Evolutionary conservation across 1,284 basidiomycete species (phyloP), one percentile per base, ranked within the genome.

Genomic region (Papiliotrema flavescens): DNA sequence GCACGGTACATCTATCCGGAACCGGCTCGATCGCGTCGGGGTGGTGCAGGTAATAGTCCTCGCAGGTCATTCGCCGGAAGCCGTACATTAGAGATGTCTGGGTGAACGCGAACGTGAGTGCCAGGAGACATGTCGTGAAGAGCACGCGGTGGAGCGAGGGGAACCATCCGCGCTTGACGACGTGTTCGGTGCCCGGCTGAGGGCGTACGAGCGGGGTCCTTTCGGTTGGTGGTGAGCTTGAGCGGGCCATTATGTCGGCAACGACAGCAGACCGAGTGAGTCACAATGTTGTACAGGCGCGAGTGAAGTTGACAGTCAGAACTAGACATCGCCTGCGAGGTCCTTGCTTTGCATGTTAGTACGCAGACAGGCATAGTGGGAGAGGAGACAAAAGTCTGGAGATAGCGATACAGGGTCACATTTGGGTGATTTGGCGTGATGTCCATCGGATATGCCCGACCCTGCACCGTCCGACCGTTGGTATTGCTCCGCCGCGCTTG

Each of bases 61-160:
- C 68, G 51, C 75, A 76, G 1, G 73, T 65, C 65, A 75, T 72
- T 4, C 64, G 54, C 17, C 67, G 51, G 55, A 74, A 68, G 14
- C 65, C 61, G 60, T 74, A 77, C 35, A 77, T 63, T n/a, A 77
- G 53, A 11, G 73, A 65, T 8, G 75, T 72, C 43, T 71, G 67
- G 14, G 74, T 76, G 39, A 67, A 60, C 17, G 66, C 61, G 52
- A 76, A 74, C 2, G 73, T 67, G 43, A 71, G 56, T 2, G 62
- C 53, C 1, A 73, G 60, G 24, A 76, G 56, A 26, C 68, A 56
- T 1, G 69, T 62, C 34, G 66, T 65, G 57, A 74, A 66, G 23
- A 69, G 55, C 2, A 76, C 69, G 24, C 69, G 55, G 0, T 37
- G 37, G n/a, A 73, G 54, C 1, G 68, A 69, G 6, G 65, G 61